These are phyloP conservation scores for Epichloe elymi DNA, from an alignment of 2,329 filamentous ascomycete genomes.

Conservation along the genomic window DNA sequence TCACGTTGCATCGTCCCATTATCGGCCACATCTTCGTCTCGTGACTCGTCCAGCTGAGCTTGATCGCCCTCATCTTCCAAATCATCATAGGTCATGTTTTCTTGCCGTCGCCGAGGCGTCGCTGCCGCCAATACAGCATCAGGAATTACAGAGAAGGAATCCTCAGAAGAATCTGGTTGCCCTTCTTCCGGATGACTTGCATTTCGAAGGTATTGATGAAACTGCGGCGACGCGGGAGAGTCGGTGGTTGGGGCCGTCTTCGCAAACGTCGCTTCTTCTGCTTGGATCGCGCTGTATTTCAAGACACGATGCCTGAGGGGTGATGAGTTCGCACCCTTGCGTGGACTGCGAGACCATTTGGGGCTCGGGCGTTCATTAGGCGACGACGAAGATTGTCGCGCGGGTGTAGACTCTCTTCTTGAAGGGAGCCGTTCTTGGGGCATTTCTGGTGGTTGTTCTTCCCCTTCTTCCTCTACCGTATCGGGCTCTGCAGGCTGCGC, in stretches of 20 bases:
- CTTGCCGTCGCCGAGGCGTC: constrained; percentile 23
- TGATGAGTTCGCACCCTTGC: constrained; percentile 15
- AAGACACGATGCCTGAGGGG: constrained; percentile 22
- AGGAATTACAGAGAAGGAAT: constrained; percentile 46
- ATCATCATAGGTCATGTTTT: constrained; percentile 1
- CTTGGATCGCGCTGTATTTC: constrained; percentile 15
- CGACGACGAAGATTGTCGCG: constrained; percentile 8
- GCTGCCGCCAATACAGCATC: constrained; percentile 36
- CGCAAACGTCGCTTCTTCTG: constrained; percentile 7
- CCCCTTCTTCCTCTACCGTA: neutral
- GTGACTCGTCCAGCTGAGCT: neutral
- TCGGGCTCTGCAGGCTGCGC: constrained; percentile 3
- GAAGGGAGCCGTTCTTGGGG: constrained; percentile 8
- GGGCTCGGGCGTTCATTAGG: constrained; percentile 15
- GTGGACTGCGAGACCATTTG: constrained; percentile 23
- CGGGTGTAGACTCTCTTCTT: neutral
- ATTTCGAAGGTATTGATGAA: constrained; percentile 1
- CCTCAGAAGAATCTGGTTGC: constrained; percentile 30
- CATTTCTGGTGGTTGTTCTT: constrained; percentile 1
- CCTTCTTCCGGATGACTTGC: constrained; percentile 12
- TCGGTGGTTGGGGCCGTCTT: constrained; percentile 1
- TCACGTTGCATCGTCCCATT: neutral
- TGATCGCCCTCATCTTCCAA: constrained; percentile 3
- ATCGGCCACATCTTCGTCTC: neutral
- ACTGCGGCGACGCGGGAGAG: constrained; percentile 1